Base-by-base conservation (phyloP, 495 filamentous ascomycete genomes). In the Penicillium steckii region DNA sequence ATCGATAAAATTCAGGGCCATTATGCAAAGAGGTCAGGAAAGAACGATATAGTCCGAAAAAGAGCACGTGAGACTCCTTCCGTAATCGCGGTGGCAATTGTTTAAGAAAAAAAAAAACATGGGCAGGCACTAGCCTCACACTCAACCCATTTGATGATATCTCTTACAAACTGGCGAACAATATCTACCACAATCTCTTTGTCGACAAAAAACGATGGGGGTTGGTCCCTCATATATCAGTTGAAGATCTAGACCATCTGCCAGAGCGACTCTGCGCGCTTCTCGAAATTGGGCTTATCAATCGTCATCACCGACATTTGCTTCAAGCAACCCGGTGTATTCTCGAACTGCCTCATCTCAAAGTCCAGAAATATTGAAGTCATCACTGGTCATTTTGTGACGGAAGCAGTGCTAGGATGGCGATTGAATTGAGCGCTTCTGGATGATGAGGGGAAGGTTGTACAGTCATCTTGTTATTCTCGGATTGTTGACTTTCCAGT, bases 181-280 rank as follows among this genome's bases (percentile, higher is more conserved):
- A n/a, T n/a, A 33, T 61, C 60, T 17, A n/a, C 24, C 46, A 44
- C 35, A 15, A 51, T 46, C n/a, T 37, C 51, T 19, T 48, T 33
- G 44, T 46, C 30, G 25, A 54, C 45, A 29, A 66, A 61, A 41
- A 63, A 63, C 19, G 29, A 38, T 21, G 57, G 54, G 21, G 63
- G 35, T 65, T 46, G 64, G 50, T 64, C 53, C n/a, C 38, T 51
- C 29, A 37, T 52, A 46, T 21, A 67, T 61, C 10, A 53, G 59
- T 44, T 58, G 17, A 44, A 67, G 53, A 32, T 62, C 58, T 46
- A 67, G 50, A 24, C 48, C 46, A 52, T 60, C 25, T 42, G 48
- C 18, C 2, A 59, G 32, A 18, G 52, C 48, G 3, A 61, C 17
- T 8, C 59, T 17, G 26, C 48, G 54, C 15, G 55, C 58, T 55